Conservation (phyloP, 2,329 filamentous ascomycete species). For the Pleoardoris graminearum region DNA sequence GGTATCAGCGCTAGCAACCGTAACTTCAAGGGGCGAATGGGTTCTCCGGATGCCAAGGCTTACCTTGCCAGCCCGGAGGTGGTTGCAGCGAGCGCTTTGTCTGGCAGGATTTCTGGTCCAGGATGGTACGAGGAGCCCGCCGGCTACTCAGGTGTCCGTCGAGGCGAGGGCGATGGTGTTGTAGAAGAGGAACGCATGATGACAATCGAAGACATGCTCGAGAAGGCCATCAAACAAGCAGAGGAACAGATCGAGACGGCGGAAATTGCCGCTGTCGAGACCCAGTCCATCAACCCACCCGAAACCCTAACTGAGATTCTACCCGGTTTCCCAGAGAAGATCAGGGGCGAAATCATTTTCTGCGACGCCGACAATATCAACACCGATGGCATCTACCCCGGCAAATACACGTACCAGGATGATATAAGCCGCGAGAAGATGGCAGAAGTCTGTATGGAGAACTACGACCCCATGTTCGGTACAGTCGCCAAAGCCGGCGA, state of each 20-base stretch:
- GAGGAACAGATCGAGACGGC: conserved; percentile 63
- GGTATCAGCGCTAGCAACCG: conserved; percentile 83
- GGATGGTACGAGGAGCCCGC: conserved; percentile 76
- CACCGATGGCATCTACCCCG: conserved; percentile 91
- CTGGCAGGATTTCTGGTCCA: conserved; percentile 73
- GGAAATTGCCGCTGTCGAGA: conserved; percentile 37
- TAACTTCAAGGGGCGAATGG: conserved; percentile 93
- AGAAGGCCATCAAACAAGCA: conserved; percentile 69
- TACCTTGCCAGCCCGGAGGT: conserved; percentile 90
- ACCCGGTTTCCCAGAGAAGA: conserved; percentile 81
- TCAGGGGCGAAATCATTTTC: conserved; percentile 86
- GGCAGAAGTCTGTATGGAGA: conserved; percentile 90
- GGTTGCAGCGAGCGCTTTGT: conserved; percentile 84
- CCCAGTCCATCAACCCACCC: conserved; percentile 36
- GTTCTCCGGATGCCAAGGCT: conserved; percentile 74
- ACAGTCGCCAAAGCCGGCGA: conserved; percentile 68
- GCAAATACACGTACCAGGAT: conserved; percentile 92
- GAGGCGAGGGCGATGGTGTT: conserved; percentile 72
- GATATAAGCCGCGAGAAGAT: conserved; percentile 75
- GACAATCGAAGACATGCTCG: conserved; percentile 70
- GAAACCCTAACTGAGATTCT: conserved; percentile 68
- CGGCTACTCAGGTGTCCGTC: conserved; percentile 66
- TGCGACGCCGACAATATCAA: conserved; percentile 85
- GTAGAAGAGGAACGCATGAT: conserved; percentile 65
- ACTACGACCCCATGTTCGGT: conserved; percentile 79